Base-by-base conservation (phyloP, 768 basidiomycete genomes). In the Hygrophoropsis aurantiaca region DNA sequence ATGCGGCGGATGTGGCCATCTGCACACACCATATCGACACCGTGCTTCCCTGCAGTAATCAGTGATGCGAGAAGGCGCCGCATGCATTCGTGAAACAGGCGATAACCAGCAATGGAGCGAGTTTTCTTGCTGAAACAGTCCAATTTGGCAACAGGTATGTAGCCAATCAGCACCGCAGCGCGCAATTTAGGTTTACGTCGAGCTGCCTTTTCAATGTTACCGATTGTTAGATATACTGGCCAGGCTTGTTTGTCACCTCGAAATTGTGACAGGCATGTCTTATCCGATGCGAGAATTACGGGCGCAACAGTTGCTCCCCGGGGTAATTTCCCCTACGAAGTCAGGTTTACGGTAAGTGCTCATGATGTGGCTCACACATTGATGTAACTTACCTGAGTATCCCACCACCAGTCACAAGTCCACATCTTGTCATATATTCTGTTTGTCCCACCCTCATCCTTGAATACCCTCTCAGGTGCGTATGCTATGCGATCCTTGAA, bases 251-350 rank as follows among this genome's bases (percentile, higher is more conserved):
- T 74, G 47, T 72, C 67, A 5, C 66, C 50, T 11, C 61, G 55
- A 45, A 76, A 73, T 1, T 55, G 44, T 0, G 70, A 72, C 0
- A 77, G 55, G 43, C 69, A 64, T 0, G 74, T 77, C 43, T 76
- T 77, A 56, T 79, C 74, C 0, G 74, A 62, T 0, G 74, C 67
- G 2, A 79, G 54, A 16, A 78, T 74, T 8, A 80, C 36, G 0
- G 75, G 75, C 1, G 70, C 54, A 7, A 74, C 59, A 4, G 72
- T 69, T 2, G 65, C 67, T 8, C 50, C 53, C 11, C 9, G 19
- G 16, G 21, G 10, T 7, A 19, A 24, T 20, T 21, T 18, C 9
- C 6, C 24, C 41, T 24, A n/a, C n/a, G n/a, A n/a, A n/a, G n/a
- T n/a, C n/a, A n/a, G n/a, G n/a, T n/a, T n/a, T n/a, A n/a, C n/a